Percentiles rank a stretch among this genome's conserved stretches.
These are phyloP conservation scores for Loxodes magnus DNA, from an alignment of 73 alveolate species.

Conservation along the genomic window DNA sequence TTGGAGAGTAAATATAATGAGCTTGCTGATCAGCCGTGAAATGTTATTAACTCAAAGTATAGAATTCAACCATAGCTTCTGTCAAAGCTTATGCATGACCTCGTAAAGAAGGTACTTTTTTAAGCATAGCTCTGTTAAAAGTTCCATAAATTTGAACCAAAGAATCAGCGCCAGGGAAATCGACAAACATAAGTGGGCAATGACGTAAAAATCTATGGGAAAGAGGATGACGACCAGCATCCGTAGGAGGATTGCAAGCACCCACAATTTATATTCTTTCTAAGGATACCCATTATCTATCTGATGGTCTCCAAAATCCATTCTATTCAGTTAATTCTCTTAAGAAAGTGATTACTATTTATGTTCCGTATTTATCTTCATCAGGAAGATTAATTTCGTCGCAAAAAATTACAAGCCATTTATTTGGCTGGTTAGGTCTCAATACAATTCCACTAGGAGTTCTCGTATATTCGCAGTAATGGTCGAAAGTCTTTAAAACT, in stretches of 20 bases:
- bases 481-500: constrained; percentile 92
- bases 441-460: constrained; percentile 85
- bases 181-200: constrained; percentile 91
- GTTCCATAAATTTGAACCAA: constrained; percentile 96
- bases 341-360: constrained; percentile 84
- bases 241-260: constrained; percentile 99
- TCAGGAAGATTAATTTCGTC: constrained; percentile 99
- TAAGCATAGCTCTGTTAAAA: constrained; percentile 95
- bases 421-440: constrained; percentile 86
- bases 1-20: constrained; percentile 97
- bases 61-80: constrained; percentile 99
- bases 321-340: constrained; percentile 95
- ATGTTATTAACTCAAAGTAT: constrained; percentile 77
- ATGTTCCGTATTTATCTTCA: constrained; percentile 90
- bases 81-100: constrained; percentile 80
- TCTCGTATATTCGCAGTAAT: constrained; percentile 95
- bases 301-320: constrained; percentile 97
- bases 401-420: constrained; percentile 98
- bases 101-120: constrained; percentile 63
- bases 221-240: constrained; percentile 97
- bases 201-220: constrained; percentile 94
- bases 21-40: constrained; percentile 98
- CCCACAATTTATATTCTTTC: constrained; percentile 96
- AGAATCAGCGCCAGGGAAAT: constrained; percentile 99
- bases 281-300: constrained; percentile 79